Base-by-base conservation (phyloP, 352 stramenopile genomes). In the Blastocystis sp. region DNA sequence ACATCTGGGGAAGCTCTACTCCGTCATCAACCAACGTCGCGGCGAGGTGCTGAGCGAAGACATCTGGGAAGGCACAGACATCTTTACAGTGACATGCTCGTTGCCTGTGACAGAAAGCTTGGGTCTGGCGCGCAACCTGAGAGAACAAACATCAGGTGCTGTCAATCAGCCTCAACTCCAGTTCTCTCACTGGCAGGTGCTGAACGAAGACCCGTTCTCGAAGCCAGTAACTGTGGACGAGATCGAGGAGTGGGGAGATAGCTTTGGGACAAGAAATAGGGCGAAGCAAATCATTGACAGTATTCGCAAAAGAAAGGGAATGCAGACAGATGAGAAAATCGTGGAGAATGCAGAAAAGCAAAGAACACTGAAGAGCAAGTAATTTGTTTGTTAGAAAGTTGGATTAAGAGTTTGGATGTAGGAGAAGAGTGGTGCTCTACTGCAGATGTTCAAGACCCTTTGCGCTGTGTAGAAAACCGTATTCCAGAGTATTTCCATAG, bases 281-380 rank as follows among this genome's bases (percentile, higher is more conserved):
- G 95, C 97, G 37, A 92, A 96, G 68, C 94, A 95, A 64, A 97
- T 97, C 90, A 97, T 98, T 90, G 94, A 98, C 53, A 93, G 93
- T 8, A 94, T 98, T 43, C 94, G 96, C 55, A 96, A 96, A 90
- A 93, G 95, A 69, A 98, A 98, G 90, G 95, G 95, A 0, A 90
- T 98, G 55, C 91, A 95, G 34, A 94, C 95, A 2, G 95, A 98
- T 90, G 95, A 96, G 90, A 97, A 97, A 90, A 96, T 98, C 90
- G 95, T 98, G 23, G 92, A 97, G 7, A 94, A 96, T 87, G 95
- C 95, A 9, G 96, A 98, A 92, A 98, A 98, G 90, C 95, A 98
- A 91, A 92, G 95, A 79, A 98, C 95, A 39, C 92, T 98, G 37
- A 94, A 91, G 34, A 91, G 92, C 15, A 98, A 97, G 90, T 94